phyloP scores from a whole-genome alignment of 2,329 filamentous ascomycete genomes.

The Neonectria neomacrospora region DNA sequence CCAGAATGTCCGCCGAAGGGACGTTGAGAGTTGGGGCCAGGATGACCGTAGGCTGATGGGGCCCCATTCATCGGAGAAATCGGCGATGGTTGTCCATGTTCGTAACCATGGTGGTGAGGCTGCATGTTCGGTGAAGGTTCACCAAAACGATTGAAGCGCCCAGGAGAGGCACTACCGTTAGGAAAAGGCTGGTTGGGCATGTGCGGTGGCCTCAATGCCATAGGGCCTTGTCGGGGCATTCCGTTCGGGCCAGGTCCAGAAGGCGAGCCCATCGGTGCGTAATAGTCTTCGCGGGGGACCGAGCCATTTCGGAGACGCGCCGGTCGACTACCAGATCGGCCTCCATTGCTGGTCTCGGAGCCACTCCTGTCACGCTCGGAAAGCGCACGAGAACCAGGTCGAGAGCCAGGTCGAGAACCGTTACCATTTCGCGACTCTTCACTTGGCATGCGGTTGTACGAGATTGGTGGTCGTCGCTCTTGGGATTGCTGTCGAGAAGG shows the following conservation, averaged over 20 bases:
- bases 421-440: slow-evolving; percentile 53
- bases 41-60: slow-evolving; percentile 30
- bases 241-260: slow-evolving; percentile 40
- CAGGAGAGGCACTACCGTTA: slow-evolving; percentile 32
- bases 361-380: slow-evolving; percentile 65
- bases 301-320: slow-evolving; percentile 54
- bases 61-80: slow-evolving; percentile 51
- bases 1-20: slow-evolving; percentile 27
- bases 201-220: slow-evolving; percentile 56
- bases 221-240: slow-evolving; percentile 44
- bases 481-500: slow-evolving; percentile 54
- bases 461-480: slow-evolving; percentile 58
- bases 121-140: slow-evolving; percentile 33
- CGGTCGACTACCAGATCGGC: slow-evolving; percentile 54
- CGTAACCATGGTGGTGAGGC: slow-evolving; percentile 43
- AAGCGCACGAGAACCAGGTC: slow-evolving; percentile 46
- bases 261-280: slow-evolving; percentile 39
- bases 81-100: slow-evolving; percentile 57
- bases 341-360: slow-evolving; percentile 64
- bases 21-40: slow-evolving; percentile 29
- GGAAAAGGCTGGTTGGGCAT: slow-evolving; percentile 56
- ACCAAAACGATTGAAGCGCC: slow-evolving; percentile 38
- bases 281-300: slow-evolving; percentile 51
- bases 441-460: slow-evolving; percentile 58
- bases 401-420: slow-evolving; percentile 43